Percentiles rank a stretch among this genome's conserved stretches.
These are phyloP conservation scores for Hymenoscyphus occultus DNA, from an alignment of 2,329 filamentous ascomycete genomes.

Conservation along the genomic window DNA sequence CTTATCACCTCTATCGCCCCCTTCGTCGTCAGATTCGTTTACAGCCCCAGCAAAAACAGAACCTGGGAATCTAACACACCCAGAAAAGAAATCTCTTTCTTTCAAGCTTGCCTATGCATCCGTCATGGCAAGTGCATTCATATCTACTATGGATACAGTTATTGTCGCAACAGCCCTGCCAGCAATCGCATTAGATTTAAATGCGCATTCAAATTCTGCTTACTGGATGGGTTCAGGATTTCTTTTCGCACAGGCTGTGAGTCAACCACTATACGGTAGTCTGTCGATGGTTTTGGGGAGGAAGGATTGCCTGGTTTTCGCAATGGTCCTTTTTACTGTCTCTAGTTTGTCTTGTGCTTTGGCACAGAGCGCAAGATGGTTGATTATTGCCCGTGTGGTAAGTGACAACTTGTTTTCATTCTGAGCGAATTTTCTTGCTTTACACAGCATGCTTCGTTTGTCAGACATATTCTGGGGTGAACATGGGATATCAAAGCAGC, in stretches of 20 bases:
- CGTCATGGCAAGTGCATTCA: conserved; percentile 18
- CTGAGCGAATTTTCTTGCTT: background rate
- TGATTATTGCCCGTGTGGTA: conserved; percentile 18
- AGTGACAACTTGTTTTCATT: background rate
- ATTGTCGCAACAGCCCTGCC: conserved; percentile 22
- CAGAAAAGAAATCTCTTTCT: conserved; percentile 12
- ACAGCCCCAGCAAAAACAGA: background rate
- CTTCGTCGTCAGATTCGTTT: background rate
- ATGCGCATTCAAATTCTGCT: conserved; percentile 19
- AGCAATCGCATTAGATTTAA: conserved; percentile 17
- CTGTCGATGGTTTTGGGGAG: conserved; percentile 19
- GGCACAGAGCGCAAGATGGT: conserved; percentile 18
- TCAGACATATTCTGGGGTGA: background rate
- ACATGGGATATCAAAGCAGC: too few species aligned
- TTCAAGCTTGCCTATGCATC: conserved; percentile 20
- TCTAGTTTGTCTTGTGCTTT: conserved; percentile 20
- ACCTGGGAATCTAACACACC: background rate
- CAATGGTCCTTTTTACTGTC: conserved; percentile 19
- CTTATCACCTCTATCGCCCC: background rate
- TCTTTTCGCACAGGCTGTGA: conserved; percentile 21
- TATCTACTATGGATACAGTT: conserved; percentile 20
- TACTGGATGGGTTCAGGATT: conserved; percentile 24
- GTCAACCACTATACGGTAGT: conserved; percentile 21
- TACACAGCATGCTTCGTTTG: background rate
- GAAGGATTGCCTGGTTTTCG: conserved; percentile 18